Conservation (phyloP, 2,329 filamentous ascomycete genomes). For the Trichoderma oligosporum region DNA sequence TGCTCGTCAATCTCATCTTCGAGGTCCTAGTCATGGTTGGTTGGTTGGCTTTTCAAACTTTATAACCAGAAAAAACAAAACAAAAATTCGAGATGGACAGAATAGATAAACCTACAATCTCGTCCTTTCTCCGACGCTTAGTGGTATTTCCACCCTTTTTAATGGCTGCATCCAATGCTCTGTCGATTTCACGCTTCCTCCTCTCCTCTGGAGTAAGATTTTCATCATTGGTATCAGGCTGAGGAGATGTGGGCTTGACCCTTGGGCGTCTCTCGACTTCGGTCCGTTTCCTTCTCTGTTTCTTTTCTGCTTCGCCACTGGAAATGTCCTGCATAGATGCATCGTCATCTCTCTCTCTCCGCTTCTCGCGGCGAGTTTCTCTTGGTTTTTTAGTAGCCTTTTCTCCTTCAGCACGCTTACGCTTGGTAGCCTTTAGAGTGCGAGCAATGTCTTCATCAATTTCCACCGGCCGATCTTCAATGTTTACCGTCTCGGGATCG, state of each 20-base stretch:
- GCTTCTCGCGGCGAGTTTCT: conserved; percentile 66
- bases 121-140: conserved; percentile 77
- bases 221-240: conserved; percentile 71
- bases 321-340: conserved; percentile 47
- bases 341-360: conserved; percentile 47
- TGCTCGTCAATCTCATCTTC: conserved; percentile 87
- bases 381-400: conserved; percentile 65
- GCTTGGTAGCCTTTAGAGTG: conserved; percentile 61
- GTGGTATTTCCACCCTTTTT: conserved; percentile 62
- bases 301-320: conserved; percentile 41
- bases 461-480: conserved; percentile 61
- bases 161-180: conserved; percentile 81
- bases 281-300: conserved; percentile 46
- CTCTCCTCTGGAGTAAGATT: conserved; percentile 79
- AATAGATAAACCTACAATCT: conserved; percentile 59
- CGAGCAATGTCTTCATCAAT: conserved; percentile 64
- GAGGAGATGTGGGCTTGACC: conserved; percentile 43
- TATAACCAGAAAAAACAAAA: no score
- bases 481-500: conserved; percentile 59
- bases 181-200: conserved; percentile 76
- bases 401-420: conserved; percentile 61
- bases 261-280: conserved; percentile 49
- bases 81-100: background rate
- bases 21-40: conserved; percentile 59
- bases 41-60: background rate